Conservation (phyloP, 163 green algal species). For the Chlorella variabilis region DNA sequence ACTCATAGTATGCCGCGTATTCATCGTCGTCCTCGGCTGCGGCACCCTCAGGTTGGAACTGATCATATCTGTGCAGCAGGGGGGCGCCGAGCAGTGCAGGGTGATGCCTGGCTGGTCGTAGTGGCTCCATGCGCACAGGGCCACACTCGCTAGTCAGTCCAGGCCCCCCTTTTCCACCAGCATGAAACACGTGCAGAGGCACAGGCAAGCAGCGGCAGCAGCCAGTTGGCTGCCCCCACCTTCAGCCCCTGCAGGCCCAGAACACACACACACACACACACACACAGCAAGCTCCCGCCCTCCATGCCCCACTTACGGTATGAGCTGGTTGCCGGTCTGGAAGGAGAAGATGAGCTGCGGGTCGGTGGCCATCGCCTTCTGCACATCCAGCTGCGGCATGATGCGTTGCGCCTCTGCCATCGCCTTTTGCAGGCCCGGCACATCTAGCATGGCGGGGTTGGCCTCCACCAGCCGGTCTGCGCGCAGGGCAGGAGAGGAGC, state of each 20-base stretch:
- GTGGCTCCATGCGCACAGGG: too few species aligned
- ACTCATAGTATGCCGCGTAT: constrained; percentile 42
- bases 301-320: constrained; percentile 31
- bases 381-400: not conserved
- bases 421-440: constrained; percentile 40
- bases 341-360: constrained; percentile 57
- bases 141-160: too few species aligned
- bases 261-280: too few species aligned
- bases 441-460: constrained; percentile 55
- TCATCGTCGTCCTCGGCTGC: constrained; percentile 43
- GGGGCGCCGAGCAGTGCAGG: too few species aligned
- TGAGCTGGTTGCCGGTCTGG: constrained; percentile 49
- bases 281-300: too few species aligned
- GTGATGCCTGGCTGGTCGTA: constrained; percentile 37
- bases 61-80: constrained; percentile 14
- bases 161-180: too few species aligned
- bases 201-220: too few species aligned
- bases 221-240: too few species aligned
- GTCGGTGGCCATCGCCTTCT: constrained; percentile 40
- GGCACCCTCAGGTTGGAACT: not conserved
- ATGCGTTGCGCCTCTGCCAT: constrained; percentile 51
- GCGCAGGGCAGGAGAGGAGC: not conserved
- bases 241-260: too few species aligned
- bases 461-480: constrained; percentile 50
- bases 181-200: too few species aligned